These are phyloP conservation scores for Calycina herbarum DNA, from an alignment of 2,329 filamentous ascomycete species.

Conservation along the genomic window DNA sequence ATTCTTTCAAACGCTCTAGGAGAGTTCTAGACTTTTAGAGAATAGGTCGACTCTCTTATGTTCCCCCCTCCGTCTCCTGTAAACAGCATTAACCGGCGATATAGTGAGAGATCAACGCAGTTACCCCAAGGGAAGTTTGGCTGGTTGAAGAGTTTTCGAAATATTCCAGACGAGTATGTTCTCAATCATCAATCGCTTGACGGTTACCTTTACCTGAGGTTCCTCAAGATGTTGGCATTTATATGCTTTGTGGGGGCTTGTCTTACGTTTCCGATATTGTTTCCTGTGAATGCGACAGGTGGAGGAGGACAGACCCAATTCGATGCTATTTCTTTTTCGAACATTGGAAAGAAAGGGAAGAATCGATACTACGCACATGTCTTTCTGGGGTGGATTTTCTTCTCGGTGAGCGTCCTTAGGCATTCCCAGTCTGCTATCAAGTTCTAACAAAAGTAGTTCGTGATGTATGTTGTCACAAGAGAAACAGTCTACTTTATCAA, in stretches of 20 bases:
- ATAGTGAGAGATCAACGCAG: constrained; percentile 56
- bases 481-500: constrained; percentile 92
- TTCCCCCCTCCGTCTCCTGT: neutral
- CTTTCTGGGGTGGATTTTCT: constrained; percentile 78
- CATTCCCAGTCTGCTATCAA: neutral
- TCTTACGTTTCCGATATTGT: constrained; percentile 79
- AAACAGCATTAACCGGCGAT: constrained; percentile 14
- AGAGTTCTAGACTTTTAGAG: no score
- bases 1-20: no score
- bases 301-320: constrained; percentile 65
- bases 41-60: no score
- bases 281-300: constrained; percentile 84
- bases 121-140: constrained; percentile 60
- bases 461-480: constrained; percentile 84
- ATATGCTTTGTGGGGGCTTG: constrained; percentile 80
- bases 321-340: constrained; percentile 77
- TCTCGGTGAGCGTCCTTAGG: constrained; percentile 36
- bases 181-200: constrained; percentile 90
- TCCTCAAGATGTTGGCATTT: constrained; percentile 73
- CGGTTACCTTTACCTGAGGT: constrained; percentile 86
- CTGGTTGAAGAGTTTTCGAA: constrained; percentile 67
- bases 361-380: constrained; percentile 78
- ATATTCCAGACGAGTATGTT: constrained; percentile 71
- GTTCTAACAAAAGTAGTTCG: constrained; percentile 52
- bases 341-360: constrained; percentile 58